Evolutionary conservation across 345 rosid species (phyloP).

Genomic region (Brassica juncea): DNA sequence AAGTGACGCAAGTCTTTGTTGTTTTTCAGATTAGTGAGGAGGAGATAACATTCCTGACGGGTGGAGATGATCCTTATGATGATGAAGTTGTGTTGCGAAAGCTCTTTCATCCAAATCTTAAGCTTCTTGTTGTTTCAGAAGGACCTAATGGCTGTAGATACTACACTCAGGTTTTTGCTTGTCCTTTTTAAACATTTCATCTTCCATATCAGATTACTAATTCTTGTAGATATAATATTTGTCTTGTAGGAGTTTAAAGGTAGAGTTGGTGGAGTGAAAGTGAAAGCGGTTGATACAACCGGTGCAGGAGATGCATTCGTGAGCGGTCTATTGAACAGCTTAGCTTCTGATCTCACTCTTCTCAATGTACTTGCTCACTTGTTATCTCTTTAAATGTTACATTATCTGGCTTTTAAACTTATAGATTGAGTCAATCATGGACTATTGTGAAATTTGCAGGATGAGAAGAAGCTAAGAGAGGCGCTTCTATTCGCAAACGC

Average conservation of each 20-base stretch:
- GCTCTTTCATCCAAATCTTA: conserved; percentile 76
- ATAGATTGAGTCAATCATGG: background rate
- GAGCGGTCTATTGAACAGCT: conserved; percentile 59
- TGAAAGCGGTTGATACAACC: conserved; percentile 70
- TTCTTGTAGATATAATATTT: conserved; percentile 11
- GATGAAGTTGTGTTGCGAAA: conserved; percentile 65
- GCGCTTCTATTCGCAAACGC: conserved; percentile 82
- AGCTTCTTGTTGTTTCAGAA: conserved; percentile 89
- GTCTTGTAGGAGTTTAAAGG: conserved; percentile 66
- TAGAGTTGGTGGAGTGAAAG: conserved; percentile 64
- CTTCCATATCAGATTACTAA: background rate
- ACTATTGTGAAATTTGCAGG: conserved; percentile 44
- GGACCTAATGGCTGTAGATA: conserved; percentile 93
- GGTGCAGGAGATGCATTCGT: conserved; percentile 92
- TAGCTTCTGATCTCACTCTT: conserved; percentile 58
- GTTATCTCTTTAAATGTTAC: background rate
- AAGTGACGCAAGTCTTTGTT: conserved; percentile 16
- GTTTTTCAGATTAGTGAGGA: conserved; percentile 82
- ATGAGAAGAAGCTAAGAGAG: conserved; percentile 72
- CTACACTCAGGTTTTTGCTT: conserved; percentile 64
- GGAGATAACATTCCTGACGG: conserved; percentile 77
- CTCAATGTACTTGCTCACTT: conserved; percentile 43
- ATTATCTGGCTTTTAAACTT: background rate
- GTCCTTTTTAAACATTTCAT: background rate
- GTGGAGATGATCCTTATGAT: conserved; percentile 64